Conservation (phyloP, 2,329 filamentous ascomycete species). For the Penicillium hordei region DNA sequence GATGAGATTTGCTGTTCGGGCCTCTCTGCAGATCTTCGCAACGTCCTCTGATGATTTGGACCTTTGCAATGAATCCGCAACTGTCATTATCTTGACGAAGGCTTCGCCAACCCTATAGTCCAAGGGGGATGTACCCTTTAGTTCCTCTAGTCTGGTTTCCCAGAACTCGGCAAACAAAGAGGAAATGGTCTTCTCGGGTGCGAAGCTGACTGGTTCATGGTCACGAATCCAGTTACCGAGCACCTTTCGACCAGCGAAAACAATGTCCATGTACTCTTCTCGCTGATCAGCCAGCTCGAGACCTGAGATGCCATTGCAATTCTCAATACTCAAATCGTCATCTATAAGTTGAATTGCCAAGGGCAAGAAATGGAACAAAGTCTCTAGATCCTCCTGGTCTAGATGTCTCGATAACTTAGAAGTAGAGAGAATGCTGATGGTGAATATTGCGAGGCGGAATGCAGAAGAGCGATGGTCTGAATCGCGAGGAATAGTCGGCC, state of each 20-base stretch:
- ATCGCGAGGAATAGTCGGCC: slow-evolving; percentile 56
- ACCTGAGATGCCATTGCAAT: slow-evolving; percentile 56
- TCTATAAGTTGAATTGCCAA: slow-evolving; percentile 58
- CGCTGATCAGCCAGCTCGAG: slow-evolving; percentile 50
- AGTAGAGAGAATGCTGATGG: slow-evolving; percentile 56
- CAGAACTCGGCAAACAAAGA: slow-evolving; percentile 33
- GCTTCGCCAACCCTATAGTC: slow-evolving; percentile 43
- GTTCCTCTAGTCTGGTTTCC: slow-evolving; percentile 35
- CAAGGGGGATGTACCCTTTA: slow-evolving; percentile 32
- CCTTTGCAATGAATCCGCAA: slow-evolving; percentile 26
- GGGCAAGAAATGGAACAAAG: slow-evolving; percentile 53
- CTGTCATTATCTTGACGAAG: slow-evolving; percentile 43
- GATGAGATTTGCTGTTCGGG: slow-evolving; percentile 46
- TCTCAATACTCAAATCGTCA: slow-evolving; percentile 59
- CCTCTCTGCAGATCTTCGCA: slow-evolving; percentile 36
- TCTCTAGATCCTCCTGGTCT: slow-evolving; percentile 34
- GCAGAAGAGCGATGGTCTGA: slow-evolving; percentile 68
- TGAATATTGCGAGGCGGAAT: slow-evolving; percentile 73
- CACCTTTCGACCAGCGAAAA: slow-evolving; percentile 52
- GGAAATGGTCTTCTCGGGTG: slow-evolving; percentile 22
- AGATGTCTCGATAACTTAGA: slow-evolving; percentile 37
- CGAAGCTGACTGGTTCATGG: slow-evolving; percentile 18
- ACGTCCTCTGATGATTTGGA: slow-evolving; percentile 33
- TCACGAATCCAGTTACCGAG: slow-evolving; percentile 47
- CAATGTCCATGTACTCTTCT: slow-evolving; percentile 53